Percentiles rank a stretch among this genome's conserved stretches.
These are phyloP conservation scores for Prinsepia uniflora DNA, from an alignment of 306 rosid species.

Conservation along the genomic window DNA sequence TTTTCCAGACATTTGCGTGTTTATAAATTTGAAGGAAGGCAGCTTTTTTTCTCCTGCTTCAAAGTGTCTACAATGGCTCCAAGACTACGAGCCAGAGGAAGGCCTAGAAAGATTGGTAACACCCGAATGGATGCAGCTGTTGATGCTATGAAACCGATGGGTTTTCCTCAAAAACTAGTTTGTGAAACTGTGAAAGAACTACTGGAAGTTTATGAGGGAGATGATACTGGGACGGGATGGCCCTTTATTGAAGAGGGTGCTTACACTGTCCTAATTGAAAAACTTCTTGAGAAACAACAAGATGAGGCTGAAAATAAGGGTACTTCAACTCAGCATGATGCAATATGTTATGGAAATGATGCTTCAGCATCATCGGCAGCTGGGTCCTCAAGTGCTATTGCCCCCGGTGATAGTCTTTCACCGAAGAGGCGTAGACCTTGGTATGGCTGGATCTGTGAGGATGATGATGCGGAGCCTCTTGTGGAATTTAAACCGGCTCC, in stretches of 20 bases:
- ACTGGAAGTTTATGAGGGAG: not conserved
- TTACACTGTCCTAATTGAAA: not conserved
- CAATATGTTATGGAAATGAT: not conserved
- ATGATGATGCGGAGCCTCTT: not conserved
- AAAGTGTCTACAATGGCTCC: not conserved
- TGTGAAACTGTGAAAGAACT: not conserved
- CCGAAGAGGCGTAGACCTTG: not conserved
- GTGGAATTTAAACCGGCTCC: not conserved
- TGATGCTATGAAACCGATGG: not conserved
- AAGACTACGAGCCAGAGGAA: not conserved
- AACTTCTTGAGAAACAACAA: not conserved
- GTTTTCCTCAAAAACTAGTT: not conserved
- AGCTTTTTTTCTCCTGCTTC: not conserved
- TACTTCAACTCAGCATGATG: not conserved
- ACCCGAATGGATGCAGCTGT: not conserved
- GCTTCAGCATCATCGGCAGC: not conserved
- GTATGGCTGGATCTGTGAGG: not conserved
- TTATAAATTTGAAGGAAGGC: not conserved
- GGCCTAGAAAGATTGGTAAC: not conserved
- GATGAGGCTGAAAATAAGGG: not conserved
- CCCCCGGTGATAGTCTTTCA: not conserved
- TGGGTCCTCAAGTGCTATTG: not conserved
- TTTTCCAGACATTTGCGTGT: not conserved
- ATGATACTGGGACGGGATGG: not conserved
- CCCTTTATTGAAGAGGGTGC: not conserved